These are phyloP conservation scores for Ophiostoma ulmi DNA, from an alignment of 2,329 filamentous ascomycete genomes.

Conservation along the genomic window DNA sequence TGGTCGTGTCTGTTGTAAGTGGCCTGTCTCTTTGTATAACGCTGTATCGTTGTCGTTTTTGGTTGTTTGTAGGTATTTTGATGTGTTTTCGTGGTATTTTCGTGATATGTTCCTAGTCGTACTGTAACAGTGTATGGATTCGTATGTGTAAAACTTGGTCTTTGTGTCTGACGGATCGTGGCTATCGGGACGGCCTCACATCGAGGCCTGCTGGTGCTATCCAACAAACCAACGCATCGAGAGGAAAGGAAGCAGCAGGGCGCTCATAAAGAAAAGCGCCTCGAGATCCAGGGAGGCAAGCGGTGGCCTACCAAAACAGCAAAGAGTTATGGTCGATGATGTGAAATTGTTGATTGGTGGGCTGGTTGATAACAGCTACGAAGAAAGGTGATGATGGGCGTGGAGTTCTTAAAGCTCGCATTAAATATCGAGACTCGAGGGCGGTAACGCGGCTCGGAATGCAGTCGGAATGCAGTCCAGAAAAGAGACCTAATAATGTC, in stretches of 20 bases:
- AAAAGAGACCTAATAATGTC: background rate
- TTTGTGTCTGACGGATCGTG: background rate
- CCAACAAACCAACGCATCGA: conserved; percentile 37
- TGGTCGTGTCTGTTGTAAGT: background rate
- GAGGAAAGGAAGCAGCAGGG: conserved; percentile 19
- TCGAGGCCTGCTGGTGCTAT: conserved; percentile 41
- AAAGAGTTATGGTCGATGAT: background rate
- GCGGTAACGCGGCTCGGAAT: background rate
- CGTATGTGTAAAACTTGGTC: background rate
- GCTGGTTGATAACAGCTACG: no score
- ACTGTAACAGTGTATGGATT: background rate
- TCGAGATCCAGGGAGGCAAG: conserved; percentile 2
- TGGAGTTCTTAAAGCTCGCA: no score
- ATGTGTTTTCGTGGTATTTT: no score
- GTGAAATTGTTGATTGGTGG: background rate
- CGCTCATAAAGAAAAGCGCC: conserved; percentile 22
- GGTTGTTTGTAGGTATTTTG: background rate
- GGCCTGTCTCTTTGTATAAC: background rate
- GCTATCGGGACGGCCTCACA: conserved; percentile 35
- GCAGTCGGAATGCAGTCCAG: background rate
- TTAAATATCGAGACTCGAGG: background rate
- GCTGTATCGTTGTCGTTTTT: background rate
- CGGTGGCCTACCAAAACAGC: conserved; percentile 13
- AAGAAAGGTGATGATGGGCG: no score
- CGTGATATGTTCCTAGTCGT: background rate